Evolutionary conservation across 306 rosid genomes (phyloP), one percentile per base, ranked within the genome.

Genomic region (Fragaria nilgerrensis): DNA sequence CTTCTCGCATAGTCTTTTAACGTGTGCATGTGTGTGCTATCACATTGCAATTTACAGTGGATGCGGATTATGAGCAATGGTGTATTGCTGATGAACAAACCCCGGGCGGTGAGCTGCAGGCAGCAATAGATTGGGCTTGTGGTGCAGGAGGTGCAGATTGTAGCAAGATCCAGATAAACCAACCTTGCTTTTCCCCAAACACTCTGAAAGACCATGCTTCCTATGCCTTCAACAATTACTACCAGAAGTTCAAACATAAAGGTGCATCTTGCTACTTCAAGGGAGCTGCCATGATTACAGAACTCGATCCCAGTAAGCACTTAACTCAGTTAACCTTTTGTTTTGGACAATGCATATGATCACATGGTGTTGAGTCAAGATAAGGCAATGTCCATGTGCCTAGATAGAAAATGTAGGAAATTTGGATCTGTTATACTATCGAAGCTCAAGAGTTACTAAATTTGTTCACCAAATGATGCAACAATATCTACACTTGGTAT

Each of bases 61-160:
- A 81, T 64, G 91, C 85, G 4, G 90, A 92, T 63, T 78, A 50
- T 22, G 87, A 92, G 85, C 88, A 88, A 76, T 94, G 98, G 96
- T 94, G 97, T 76, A 72, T 88, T 70, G 92, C 97, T 5, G 96
- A 94, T 68, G 93, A 87, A 72, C 98, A 95, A 76, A 86, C 73
- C 64, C 81, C 90, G 0, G 93, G 89, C 37, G 12, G 58, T 7
- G 95, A 90, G 82, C 43, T 94, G 79, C 98, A 88, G 78, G 85
- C 53, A 65, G 96, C 93, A 5, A 58, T 94, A 78, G 86, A 92
- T 59, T 92, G 98, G 97, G 93, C 96, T 13, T 89, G 98, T 76
- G 92, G 93, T 52, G 79, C 19, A 71, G 94, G 97, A 50, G 78
- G 58, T 61, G 98, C 92, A 39, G 85, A 94, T 79, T 92, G 97